Conservation (phyloP, 257 asterid genomes). For the Gentiana macrophylla region DNA sequence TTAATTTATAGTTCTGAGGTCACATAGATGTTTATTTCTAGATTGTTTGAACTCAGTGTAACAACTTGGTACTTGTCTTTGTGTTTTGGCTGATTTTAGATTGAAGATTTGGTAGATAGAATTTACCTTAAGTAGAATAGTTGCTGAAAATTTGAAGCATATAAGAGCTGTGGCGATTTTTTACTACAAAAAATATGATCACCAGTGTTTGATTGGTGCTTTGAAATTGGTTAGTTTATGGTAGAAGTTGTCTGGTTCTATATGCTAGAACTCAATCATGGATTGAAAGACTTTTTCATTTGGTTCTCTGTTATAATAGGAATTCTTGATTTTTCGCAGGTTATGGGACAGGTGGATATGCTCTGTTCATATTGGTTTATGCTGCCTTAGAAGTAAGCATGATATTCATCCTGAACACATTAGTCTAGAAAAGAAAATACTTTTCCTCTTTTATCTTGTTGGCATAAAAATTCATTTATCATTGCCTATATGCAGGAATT, state of each 20-base stretch:
- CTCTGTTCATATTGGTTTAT: constrained; percentile 79
- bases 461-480: not conserved
- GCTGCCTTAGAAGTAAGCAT: constrained; percentile 86
- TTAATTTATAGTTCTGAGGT: no score
- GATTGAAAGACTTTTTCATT: not conserved
- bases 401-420: constrained; percentile 11
- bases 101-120: not conserved
- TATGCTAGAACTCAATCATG: no score
- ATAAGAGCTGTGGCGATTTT: no score
- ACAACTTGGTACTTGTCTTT: not conserved
- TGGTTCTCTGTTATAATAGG: constrained; percentile 1
- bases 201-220: not conserved
- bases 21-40: no score
- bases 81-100: not conserved
- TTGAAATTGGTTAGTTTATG: not conserved
- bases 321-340: constrained; percentile 35
- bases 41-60: no score
- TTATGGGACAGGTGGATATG: constrained; percentile 93
- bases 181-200: not conserved
- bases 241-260: not conserved
- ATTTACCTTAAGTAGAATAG: not conserved
- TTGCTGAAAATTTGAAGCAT: not conserved
- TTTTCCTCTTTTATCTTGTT: not conserved
- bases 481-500: not conserved
- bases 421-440: not conserved